phyloP scores from a whole-genome alignment of 495 filamentous ascomycete species.

The Xylaria castorea region DNA sequence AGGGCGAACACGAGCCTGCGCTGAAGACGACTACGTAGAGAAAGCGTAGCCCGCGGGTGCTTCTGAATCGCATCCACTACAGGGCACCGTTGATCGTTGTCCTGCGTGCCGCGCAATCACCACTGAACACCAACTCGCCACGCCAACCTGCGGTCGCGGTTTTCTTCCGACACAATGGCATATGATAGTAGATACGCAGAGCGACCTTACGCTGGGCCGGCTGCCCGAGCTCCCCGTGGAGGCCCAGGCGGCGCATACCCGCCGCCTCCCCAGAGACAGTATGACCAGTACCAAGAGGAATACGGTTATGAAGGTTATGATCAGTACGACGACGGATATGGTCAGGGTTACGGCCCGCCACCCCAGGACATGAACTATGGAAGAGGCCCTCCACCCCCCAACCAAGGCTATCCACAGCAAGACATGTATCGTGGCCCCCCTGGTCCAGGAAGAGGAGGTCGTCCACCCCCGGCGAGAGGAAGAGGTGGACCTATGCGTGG shows the following conservation, averaged over 20 bases:
- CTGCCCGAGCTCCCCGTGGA: slow-evolving; percentile 44
- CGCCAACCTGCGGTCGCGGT: neutral
- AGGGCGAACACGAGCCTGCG: neutral
- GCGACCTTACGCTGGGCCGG: slow-evolving; percentile 57
- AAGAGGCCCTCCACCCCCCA: slow-evolving; percentile 56
- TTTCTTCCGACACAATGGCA: slow-evolving; percentile 44
- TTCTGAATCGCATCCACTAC: neutral
- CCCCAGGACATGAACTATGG: slow-evolving; percentile 56
- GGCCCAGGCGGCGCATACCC: slow-evolving; percentile 40
- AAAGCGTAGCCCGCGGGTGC: neutral
- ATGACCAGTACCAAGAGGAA: slow-evolving; percentile 58
- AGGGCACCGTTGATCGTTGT: slow-evolving; percentile 18
- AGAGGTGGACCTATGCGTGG: slow-evolving; percentile 55
- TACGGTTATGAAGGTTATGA: slow-evolving; percentile 60
- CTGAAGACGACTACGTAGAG: neutral
- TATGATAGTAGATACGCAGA: slow-evolving; percentile 57
- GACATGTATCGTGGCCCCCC: slow-evolving; percentile 54
- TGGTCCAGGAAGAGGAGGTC: slow-evolving; percentile 49
- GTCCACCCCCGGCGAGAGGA: slow-evolving; percentile 47
- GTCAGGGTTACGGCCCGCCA: slow-evolving; percentile 46
- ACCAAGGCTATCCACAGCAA: slow-evolving; percentile 56
- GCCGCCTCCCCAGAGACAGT: slow-evolving; percentile 58
- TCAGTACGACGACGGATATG: slow-evolving; percentile 54
- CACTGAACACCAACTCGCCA: neutral
- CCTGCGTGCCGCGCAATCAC: slow-evolving; percentile 16